Evolutionary conservation across 805 yeast species (phyloP), one percentile per base, ranked within the genome.

Genomic region (Wickerhamomyces bovis): DNA sequence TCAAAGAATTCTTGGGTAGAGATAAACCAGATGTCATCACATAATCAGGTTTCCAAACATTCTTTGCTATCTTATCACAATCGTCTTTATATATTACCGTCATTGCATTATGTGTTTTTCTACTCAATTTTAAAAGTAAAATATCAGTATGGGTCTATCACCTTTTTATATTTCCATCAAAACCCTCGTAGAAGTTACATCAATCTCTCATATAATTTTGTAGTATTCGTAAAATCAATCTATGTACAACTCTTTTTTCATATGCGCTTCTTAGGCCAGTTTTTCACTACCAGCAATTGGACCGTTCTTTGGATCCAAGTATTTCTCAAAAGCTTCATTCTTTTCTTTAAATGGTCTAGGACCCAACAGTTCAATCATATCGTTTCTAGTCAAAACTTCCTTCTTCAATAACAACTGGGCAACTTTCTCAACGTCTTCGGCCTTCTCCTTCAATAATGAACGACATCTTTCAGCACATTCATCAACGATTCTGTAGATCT

Each of bases 11-110:
- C 56, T 76, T 90, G 53, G 95, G 94, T 50, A 83, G 85, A 56
- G 87, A 79, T 38, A 83, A 80, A 64, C 99, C 99, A 25, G 92
- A 88, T 60, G 99, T 92, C 49, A 81, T 75, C 63, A 92, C 98
- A 21, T 25, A 25, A 25, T 10, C 12, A 25, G 12, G 28, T 25
- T 8, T 25, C n/a, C n/a, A n/a, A 10, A 25, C 28, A 3, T 25
- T 25, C 28, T 28, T 22, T 28, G 31, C 31, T 13, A 13, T 4
- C 13, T 28, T 13, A 28, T 13, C 31, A 28, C 31, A 28, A 28
- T 28, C 31, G 28, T 28, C n/a, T n/a, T n/a, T n/a, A n/a, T 25
- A 7, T 25, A 8, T 12, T 13, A 28, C 13, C n/a, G 31, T n/a
- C n/a, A 12, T 28, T 28, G 31, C 31, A 28, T 28, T 23, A 10